Evolutionary conservation across 2,329 filamentous ascomycete genomes (phyloP), one percentile per base, ranked within the genome.

Genomic region (Geosmithia morbida): DNA sequence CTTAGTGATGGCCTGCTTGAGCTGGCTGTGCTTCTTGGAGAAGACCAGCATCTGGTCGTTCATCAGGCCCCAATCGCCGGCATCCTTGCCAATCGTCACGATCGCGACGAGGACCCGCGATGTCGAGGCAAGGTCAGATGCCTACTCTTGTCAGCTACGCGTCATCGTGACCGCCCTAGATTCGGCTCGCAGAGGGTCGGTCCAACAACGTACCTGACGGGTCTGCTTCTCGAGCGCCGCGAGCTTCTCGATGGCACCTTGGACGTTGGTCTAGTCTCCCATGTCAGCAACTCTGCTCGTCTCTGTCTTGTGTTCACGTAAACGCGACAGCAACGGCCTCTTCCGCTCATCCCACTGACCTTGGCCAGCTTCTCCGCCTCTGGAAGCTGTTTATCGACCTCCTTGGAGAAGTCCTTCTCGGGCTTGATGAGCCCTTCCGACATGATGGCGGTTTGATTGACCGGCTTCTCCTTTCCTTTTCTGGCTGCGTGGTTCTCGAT

Each of bases 21-120:
- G 88, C 72, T 98, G 92, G 58, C 89, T 87, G 85, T 98, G 92
- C 74, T 98, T 98, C 81, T 98, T 98, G 54, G 92, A 97, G 49
- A 98, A 75, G 53, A 96, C 75, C 58, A 95, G 75, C 52, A 95
- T 87, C 70, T 98, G 92, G 69, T 98, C 92, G 64, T 95, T 97
- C 68, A 98, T 77, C 59, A 96, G 71, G 64, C 80, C 82, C 92
- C 92, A 98, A 65, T 98, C 88, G 55, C 83, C 83, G 18, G 85
- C 81, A 65, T 94, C 76, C 69, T 96, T 97, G 72, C 87, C 90
- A 72, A 97, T 80, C 61, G 87, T 94, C 63, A 94, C 87, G 64
- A 98, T 92, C 52, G 82, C 74, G 60, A 94, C 72, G 56, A 98
- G 74, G 53, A 95, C 72, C 63, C 89, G 81, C 54, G 89, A 96